Evolutionary conservation across 495 filamentous ascomycete genomes (phyloP).

Genomic region (Glonium stellatum): DNA sequence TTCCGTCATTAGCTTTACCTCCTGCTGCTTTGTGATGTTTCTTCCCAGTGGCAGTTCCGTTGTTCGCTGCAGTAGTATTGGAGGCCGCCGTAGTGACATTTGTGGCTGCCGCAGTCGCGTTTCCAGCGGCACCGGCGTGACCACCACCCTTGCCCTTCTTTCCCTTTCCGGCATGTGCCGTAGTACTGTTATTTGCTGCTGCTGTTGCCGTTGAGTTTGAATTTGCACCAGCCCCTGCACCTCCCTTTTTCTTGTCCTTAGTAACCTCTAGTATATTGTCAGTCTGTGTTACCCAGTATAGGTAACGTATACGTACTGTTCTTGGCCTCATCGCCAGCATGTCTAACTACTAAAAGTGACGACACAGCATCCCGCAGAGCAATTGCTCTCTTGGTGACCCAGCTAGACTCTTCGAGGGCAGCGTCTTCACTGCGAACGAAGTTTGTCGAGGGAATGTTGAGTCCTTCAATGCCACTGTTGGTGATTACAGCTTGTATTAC

Average conservation of each 20-base stretch:
- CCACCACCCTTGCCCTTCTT: conserved; percentile 1
- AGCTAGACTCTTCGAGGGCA: neutral
- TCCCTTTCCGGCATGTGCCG: neutral
- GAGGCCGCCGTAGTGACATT: conserved; percentile 1
- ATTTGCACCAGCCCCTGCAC: neutral
- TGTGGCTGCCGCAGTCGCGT: conserved; percentile 8
- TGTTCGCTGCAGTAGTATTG: conserved; percentile 2
- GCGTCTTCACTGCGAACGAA: conserved; percentile 4
- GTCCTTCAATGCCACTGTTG: conserved; percentile 5
- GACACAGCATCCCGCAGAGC: neutral
- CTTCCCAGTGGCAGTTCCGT: neutral
- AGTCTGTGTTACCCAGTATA: neutral
- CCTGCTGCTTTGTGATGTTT: neutral
- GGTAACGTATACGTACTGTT: neutral
- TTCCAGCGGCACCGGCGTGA: conserved; percentile 5
- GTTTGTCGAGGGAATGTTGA: conserved; percentile 15
- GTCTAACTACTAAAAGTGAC: neutral
- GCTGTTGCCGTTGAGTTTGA: neutral
- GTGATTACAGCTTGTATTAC: conserved; percentile 5
- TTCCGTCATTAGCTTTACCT: neutral
- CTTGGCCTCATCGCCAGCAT: neutral
- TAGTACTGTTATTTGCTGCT: neutral
- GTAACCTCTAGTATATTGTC: neutral
- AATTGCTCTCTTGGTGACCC: neutral
- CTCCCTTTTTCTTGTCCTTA: conserved; percentile 7